These are phyloP conservation scores for Pseudevernia furfuracea DNA, from an alignment of 495 filamentous ascomycete species.

Conservation along the genomic window DNA sequence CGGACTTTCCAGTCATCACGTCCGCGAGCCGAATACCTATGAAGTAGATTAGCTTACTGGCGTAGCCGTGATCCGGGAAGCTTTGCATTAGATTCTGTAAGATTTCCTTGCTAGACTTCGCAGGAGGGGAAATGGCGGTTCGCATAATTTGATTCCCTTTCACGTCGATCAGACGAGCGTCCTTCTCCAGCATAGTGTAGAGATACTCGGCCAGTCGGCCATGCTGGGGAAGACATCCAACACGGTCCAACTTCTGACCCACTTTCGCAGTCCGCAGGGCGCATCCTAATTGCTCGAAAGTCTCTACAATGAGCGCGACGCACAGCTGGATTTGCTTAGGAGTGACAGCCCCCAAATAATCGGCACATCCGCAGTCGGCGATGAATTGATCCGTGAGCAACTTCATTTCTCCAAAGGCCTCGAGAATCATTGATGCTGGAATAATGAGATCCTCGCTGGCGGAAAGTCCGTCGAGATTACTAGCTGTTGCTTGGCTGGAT, in stretches of 20 bases:
- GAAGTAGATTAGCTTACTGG: conserved; percentile 16
- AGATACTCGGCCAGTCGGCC: conserved; percentile 33
- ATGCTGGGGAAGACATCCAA: conserved; percentile 33
- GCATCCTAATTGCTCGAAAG: no score
- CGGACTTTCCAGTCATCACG: neutral
- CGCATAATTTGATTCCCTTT: conserved; percentile 33
- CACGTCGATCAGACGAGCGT: conserved; percentile 36
- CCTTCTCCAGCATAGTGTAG: conserved; percentile 37
- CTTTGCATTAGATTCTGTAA: conserved; percentile 32
- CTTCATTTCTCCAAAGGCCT: no score
- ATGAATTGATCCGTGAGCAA: no score
- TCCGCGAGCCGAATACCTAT: neutral
- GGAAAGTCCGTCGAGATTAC: no score
- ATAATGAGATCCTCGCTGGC: no score
- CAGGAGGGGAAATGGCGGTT: conserved; percentile 32
- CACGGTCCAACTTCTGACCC: conserved; percentile 33
- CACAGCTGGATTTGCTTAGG: no score
- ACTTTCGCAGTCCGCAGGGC: conserved; percentile 28
- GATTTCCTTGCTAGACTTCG: conserved; percentile 31
- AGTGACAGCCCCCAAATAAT: no score
- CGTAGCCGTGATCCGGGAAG: conserved; percentile 35
- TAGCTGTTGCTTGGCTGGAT: no score
- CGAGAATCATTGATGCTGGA: no score
- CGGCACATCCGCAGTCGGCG: no score
- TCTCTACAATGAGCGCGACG: no score